Evolutionary conservation across 2,329 filamentous ascomycete genomes (phyloP).

Genomic region (Cercospora berteroae): DNA sequence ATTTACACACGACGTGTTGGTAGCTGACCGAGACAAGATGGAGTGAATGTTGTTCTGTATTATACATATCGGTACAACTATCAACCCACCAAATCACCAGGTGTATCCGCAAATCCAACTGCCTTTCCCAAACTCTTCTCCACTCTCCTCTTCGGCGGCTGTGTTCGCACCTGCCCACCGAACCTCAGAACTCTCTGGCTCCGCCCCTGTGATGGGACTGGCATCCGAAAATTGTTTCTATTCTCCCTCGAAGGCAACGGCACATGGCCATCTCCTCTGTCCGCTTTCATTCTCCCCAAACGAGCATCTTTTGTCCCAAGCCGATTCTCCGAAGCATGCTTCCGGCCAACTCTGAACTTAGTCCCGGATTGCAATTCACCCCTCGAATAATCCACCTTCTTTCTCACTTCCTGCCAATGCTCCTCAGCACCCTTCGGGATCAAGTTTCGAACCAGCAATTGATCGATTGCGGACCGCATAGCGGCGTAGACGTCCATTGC

Average conservation of each 20-base stretch:
- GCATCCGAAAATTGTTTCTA: neutral
- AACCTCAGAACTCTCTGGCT: neutral
- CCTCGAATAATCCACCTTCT: conserved; percentile 25
- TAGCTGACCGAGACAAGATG: neutral
- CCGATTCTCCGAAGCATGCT: neutral
- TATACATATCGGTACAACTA: neutral
- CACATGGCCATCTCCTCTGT: neutral
- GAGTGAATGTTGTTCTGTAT: neutral
- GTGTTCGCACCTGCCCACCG: neutral
- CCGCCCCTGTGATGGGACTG: neutral
- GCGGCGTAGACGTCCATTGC: conserved; percentile 25
- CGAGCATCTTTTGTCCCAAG: neutral
- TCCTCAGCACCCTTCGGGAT: conserved; percentile 22
- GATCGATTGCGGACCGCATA: conserved; percentile 25
- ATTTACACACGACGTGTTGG: neutral
- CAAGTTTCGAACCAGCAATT: conserved; percentile 26
- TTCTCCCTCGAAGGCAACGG: neutral
- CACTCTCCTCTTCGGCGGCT: neutral
- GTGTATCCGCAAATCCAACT: neutral
- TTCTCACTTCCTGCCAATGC: conserved; percentile 26
- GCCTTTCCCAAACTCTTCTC: neutral
- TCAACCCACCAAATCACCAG: neutral
- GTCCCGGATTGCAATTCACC: conserved; percentile 1
- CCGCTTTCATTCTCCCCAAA: neutral
- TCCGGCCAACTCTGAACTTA: neutral